Conservation (phyloP, 257 asterid species). For the Solanum raphanifolium region DNA sequence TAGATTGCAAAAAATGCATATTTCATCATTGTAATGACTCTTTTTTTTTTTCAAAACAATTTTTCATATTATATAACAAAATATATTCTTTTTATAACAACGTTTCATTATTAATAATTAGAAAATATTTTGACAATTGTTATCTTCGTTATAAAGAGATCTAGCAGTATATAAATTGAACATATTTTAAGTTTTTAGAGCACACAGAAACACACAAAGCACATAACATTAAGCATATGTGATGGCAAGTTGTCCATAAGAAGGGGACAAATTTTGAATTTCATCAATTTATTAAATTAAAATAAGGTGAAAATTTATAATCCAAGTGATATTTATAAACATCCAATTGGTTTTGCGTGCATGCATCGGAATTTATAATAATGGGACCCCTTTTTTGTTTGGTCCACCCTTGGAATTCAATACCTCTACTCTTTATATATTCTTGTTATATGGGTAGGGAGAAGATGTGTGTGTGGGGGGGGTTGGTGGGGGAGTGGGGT, state of each 20-base stretch:
- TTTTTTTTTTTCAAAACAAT: background rate
- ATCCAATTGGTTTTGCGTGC: slow-evolving; percentile 34
- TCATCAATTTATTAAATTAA: background rate
- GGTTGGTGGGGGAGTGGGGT: background rate
- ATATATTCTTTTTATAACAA: background rate
- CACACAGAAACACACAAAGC: background rate
- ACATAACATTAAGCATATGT: background rate
- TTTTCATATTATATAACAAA: background rate
- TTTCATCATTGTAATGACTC: background rate
- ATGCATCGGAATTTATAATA: slow-evolving; percentile 31
- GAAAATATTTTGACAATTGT: background rate
- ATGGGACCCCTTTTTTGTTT: slow-evolving; percentile 4
- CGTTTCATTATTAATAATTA: background rate
- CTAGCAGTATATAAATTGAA: background rate
- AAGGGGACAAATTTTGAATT: slow-evolving; percentile 13
- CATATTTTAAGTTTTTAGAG: background rate
- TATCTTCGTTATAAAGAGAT: background rate
- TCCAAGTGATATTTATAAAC: slow-evolving; percentile 22
- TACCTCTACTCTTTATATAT: background rate
- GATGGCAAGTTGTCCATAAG: slow-evolving; percentile 7
- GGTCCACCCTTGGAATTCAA: slow-evolving; percentile 38
- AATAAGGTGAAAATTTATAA: slow-evolving; percentile 9
- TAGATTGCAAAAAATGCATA: background rate
- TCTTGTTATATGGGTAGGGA: background rate
- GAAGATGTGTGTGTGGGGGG: background rate